A percentile compares a stretch with the other conserved stretches of the same genome.
Evolutionary conservation across 306 rosid species (phyloP).

Genomic region (Carpinus viminea): DNA sequence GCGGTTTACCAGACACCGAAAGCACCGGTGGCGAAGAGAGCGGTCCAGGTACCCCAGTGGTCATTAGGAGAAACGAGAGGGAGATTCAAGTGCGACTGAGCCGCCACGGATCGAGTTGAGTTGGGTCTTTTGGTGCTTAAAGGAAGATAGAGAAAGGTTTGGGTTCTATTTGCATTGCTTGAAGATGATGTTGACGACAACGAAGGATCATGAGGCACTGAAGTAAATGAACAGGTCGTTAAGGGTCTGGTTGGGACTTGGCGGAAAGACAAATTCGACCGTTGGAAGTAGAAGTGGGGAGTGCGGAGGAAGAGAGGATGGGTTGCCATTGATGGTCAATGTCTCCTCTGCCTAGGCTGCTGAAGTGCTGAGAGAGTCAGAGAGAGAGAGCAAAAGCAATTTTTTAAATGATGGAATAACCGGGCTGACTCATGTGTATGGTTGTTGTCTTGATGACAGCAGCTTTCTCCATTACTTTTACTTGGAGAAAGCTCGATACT

Average conservation of each 20-base stretch:
- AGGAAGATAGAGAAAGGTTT: constrained; percentile 16
- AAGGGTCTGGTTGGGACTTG: constrained; percentile 15
- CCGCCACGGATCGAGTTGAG: constrained; percentile 21
- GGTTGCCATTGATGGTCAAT: constrained; percentile 30
- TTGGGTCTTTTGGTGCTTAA: background rate
- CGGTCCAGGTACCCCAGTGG: constrained; percentile 75
- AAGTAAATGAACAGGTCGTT: background rate
- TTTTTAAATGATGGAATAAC: too few species aligned
- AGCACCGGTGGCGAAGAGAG: constrained; percentile 61
- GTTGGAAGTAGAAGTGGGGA: constrained; percentile 3
- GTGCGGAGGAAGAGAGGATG: background rate
- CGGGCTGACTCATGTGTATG: too few species aligned
- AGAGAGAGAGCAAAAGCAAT: too few species aligned
- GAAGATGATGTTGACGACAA: constrained; percentile 8
- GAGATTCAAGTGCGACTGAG: constrained; percentile 33
- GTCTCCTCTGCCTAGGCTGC: background rate
- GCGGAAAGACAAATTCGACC: constrained; percentile 21
- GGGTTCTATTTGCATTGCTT: background rate
- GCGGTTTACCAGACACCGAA: constrained; percentile 65
- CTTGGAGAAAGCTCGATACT: too few species aligned
- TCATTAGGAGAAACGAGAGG: constrained; percentile 70
- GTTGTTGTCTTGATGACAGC: too few species aligned
- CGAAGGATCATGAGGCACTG: background rate
- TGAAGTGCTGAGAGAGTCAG: background rate
- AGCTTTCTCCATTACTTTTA: too few species aligned